These are phyloP conservation scores for Davidsoniella eucalypti DNA, from an alignment of 2,329 filamentous ascomycete species.

Conservation along the genomic window DNA sequence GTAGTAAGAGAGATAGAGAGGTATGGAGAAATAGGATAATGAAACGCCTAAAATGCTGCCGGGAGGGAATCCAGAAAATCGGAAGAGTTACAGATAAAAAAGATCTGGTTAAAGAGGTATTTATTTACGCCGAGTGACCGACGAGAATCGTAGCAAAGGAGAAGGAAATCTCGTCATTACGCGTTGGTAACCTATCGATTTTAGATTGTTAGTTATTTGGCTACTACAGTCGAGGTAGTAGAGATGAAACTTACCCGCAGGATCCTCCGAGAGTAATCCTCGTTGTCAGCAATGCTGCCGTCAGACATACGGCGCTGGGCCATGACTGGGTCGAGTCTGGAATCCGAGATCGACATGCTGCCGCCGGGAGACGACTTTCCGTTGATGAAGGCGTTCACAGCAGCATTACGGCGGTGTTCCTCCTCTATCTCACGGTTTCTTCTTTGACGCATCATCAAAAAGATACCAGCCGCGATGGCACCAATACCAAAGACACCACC, in stretches of 20 bases:
- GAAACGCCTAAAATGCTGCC: slow-evolving; percentile 13
- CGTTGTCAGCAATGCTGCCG: slow-evolving; percentile 90
- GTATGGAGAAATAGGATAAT: neutral
- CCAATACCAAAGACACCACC: slow-evolving; percentile 59
- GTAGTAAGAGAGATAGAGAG: neutral
- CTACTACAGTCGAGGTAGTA: neutral
- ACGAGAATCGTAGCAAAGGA: slow-evolving; percentile 8
- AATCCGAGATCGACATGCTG: slow-evolving; percentile 60
- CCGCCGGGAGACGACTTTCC: slow-evolving; percentile 44
- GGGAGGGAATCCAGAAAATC: slow-evolving; percentile 9
- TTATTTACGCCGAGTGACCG: slow-evolving; percentile 5
- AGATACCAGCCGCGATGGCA: slow-evolving; percentile 48
- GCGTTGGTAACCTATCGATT: slow-evolving; percentile 38
- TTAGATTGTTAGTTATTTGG: slow-evolving; percentile 13
- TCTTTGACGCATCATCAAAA: slow-evolving; percentile 61
- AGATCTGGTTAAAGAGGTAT: neutral
- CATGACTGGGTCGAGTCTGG: slow-evolving; percentile 74
- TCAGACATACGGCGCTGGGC: slow-evolving; percentile 74
- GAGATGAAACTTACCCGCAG: slow-evolving; percentile 52
- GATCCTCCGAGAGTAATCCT: slow-evolving; percentile 92
- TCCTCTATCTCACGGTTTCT: slow-evolving; percentile 66
- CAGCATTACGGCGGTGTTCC: slow-evolving; percentile 66
- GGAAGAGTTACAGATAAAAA: slow-evolving; percentile 12
- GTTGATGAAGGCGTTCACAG: slow-evolving; percentile 60
- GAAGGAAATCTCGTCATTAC: slow-evolving; percentile 21